Evolutionary conservation across 176 grass and related monocot genomes (phyloP).

Genomic region (Rhynchospora breviuscula): DNA sequence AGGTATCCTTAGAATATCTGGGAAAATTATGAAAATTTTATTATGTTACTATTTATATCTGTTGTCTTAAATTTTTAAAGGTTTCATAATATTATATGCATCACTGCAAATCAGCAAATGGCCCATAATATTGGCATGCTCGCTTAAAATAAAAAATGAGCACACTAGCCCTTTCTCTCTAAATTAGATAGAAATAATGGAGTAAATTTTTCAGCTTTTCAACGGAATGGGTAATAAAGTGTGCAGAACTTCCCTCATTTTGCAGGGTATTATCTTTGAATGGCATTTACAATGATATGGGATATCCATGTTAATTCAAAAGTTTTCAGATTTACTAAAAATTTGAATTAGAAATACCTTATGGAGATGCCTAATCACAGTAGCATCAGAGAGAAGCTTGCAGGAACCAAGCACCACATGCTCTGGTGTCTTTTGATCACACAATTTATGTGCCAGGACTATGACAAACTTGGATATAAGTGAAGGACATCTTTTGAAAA

Average conservation of each 20-base stretch:
- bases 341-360: conserved; percentile 41
- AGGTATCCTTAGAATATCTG: not conserved
- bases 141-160: not conserved
- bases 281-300: not conserved
- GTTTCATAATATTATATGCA: not conserved
- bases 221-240: not conserved
- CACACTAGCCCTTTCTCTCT: not conserved
- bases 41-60: not conserved
- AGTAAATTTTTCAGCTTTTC: not conserved
- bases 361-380: conserved; percentile 65
- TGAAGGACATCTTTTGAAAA: conserved; percentile 77
- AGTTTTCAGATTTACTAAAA: not conserved
- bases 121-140: not conserved
- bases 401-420: conserved; percentile 94
- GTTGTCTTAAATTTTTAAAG: not conserved
- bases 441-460: conserved; percentile 52
- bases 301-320: not conserved
- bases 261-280: not conserved
- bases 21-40: not conserved
- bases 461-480: conserved; percentile 65
- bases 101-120: not conserved
- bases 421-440: conserved; percentile 59
- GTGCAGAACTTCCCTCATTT: not conserved
- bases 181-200: not conserved
- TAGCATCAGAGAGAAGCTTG: conserved; percentile 52